Evolutionary conservation across 352 stramenopile genomes (phyloP).

Genomic region (Phytophthora citrophthora): DNA sequence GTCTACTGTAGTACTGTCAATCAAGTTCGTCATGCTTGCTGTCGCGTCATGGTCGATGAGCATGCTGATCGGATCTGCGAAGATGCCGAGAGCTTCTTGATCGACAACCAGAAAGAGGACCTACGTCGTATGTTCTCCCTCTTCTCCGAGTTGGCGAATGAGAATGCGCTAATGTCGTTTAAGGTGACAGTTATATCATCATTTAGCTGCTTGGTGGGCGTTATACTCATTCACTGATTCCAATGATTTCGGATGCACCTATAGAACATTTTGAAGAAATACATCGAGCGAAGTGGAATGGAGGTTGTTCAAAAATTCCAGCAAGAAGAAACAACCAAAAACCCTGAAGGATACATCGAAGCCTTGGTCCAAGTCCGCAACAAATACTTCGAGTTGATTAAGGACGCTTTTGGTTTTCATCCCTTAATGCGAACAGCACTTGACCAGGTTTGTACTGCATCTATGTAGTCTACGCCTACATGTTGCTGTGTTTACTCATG

Average conservation of each 20-base stretch:
- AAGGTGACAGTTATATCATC: slow-evolving; percentile 52
- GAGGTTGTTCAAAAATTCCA: slow-evolving; percentile 84
- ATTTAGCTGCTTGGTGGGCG: background rate
- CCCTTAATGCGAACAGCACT: slow-evolving; percentile 83
- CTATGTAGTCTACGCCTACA: too few species aligned
- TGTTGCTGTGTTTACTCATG: background rate
- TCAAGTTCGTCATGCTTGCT: slow-evolving; percentile 82
- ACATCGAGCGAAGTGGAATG: slow-evolving; percentile 80
- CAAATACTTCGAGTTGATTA: slow-evolving; percentile 85
- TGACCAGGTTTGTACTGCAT: slow-evolving; percentile 62
- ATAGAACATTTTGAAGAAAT: slow-evolving; percentile 89
- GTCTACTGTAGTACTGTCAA: slow-evolving; percentile 61
- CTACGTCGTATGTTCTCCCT: slow-evolving; percentile 80
- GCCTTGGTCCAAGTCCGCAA: slow-evolving; percentile 83
- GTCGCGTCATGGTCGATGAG: slow-evolving; percentile 77
- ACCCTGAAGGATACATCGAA: slow-evolving; percentile 87
- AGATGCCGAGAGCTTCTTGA: slow-evolving; percentile 76
- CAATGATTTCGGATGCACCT: slow-evolving; percentile 2
- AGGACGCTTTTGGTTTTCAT: slow-evolving; percentile 85
- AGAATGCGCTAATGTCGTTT: slow-evolving; percentile 80
- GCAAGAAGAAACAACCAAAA: slow-evolving; percentile 80
- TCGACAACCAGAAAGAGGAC: slow-evolving; percentile 81
- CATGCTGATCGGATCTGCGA: slow-evolving; percentile 86
- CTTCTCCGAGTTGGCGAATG: slow-evolving; percentile 83
- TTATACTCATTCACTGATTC: slow-evolving; percentile 7